Evolutionary conservation across 2,329 filamentous ascomycete genomes (phyloP).

Genomic region (Botrytis porri): DNA sequence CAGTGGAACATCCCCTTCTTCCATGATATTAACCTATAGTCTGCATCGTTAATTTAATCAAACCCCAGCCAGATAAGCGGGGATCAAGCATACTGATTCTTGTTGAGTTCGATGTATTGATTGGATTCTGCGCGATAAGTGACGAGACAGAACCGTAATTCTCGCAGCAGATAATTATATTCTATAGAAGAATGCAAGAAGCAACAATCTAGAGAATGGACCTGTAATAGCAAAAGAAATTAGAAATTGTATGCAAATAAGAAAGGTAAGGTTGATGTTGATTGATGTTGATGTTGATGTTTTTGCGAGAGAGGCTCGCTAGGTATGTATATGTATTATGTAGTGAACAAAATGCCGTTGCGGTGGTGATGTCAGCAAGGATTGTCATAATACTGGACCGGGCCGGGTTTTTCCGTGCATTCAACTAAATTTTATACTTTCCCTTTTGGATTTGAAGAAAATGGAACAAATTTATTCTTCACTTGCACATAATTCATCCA

Average conservation of each 20-base stretch:
- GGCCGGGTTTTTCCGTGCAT: slow-evolving; percentile 14
- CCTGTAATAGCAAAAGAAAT: neutral
- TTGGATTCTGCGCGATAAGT: neutral
- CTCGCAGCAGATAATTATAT: slow-evolving; percentile 20
- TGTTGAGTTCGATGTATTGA: neutral
- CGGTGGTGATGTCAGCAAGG: slow-evolving; percentile 11
- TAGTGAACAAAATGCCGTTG: neutral
- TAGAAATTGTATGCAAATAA: slow-evolving; percentile 7
- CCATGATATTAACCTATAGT: slow-evolving; percentile 9
- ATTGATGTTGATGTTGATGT: neutral
- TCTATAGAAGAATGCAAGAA: neutral
- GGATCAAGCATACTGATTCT: slow-evolving; percentile 4
- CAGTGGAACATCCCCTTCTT: slow-evolving; percentile 12
- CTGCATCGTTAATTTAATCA: neutral
- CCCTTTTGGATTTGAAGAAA: slow-evolving; percentile 12
- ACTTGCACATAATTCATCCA: neutral
- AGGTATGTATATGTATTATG: neutral
- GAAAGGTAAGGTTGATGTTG: neutral
- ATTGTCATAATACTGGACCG: neutral
- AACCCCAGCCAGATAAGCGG: neutral
- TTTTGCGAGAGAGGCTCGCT: neutral
- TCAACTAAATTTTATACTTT: slow-evolving; percentile 13
- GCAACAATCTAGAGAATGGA: neutral
- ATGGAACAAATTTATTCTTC: slow-evolving; percentile 13
- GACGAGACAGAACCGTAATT: neutral